A percentile compares a stretch with the other conserved stretches of the same genome.
Conservation (phyloP, 1,139 yeast genomes). For the Yamadazyma triangularis region DNA sequence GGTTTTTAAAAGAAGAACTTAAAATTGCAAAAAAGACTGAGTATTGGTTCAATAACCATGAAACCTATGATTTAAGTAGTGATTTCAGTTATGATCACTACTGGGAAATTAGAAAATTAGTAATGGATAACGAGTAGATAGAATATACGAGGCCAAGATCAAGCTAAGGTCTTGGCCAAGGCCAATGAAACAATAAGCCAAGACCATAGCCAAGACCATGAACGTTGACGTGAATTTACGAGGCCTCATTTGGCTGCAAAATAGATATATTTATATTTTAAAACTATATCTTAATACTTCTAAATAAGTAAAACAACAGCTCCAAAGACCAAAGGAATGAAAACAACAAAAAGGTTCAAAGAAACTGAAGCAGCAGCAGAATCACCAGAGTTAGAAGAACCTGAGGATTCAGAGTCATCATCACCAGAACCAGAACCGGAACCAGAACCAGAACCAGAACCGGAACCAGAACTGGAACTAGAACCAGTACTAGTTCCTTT, state of each 20-base stretch:
- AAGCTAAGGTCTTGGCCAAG: no score
- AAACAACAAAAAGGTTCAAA: conserved; percentile 8
- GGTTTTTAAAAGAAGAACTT: conserved; percentile 47
- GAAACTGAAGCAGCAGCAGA: conserved; percentile 16
- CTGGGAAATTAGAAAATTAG: conserved; percentile 55
- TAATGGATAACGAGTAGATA: conserved; percentile 35
- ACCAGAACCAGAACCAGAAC: conserved; percentile 10
- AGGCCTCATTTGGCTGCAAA: no score
- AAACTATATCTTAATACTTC: no score
- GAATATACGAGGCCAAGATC: no score
- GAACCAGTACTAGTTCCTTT: no score
- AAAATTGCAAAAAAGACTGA: conserved; percentile 44
- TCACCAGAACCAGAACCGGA: conserved; percentile 12
- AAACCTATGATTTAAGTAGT: conserved; percentile 19
- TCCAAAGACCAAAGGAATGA: conserved; percentile 13
- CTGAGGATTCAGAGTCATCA: conserved; percentile 19
- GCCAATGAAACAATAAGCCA: no score
- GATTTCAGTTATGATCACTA: conserved; percentile 35
- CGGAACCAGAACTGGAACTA: conserved; percentile 15
- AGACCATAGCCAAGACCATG: no score
- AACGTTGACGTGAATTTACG: no score
- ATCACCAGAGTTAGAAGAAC: conserved; percentile 21
- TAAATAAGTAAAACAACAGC: conserved; percentile 14
- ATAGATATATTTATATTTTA: no score
- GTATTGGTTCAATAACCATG: conserved; percentile 50